Conservation (phyloP, 1,139 yeast species). For the Debaryomyces sp. region DNA sequence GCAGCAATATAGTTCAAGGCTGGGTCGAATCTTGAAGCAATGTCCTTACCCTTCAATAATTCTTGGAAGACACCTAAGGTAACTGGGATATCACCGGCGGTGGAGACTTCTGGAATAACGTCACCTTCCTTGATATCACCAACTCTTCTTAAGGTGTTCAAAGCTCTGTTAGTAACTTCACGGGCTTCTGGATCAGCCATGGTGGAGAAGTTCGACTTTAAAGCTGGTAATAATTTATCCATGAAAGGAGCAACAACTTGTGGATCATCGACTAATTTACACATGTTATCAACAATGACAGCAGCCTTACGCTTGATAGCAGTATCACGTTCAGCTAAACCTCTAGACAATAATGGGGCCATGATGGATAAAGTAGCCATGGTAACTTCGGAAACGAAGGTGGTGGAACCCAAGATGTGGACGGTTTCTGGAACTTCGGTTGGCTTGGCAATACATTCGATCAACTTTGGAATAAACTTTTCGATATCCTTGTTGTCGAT, state of each 20-base stretch:
- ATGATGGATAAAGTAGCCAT: constrained; percentile 98
- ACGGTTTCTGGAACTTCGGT: constrained; percentile 98
- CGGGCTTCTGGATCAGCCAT: constrained; percentile 99
- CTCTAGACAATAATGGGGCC: constrained; percentile 99
- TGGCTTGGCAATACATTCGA: constrained; percentile 96
- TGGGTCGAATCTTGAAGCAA: constrained; percentile 74
- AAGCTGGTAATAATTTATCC: constrained; percentile 92
- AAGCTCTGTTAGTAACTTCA: constrained; percentile 95
- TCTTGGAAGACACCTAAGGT: constrained; percentile 81
- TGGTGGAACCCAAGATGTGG: constrained; percentile 98
- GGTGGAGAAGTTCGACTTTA: constrained; percentile 89
- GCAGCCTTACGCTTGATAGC: constrained; percentile 99
- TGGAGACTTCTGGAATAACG: constrained; percentile 91
- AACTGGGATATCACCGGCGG: constrained; percentile 94
- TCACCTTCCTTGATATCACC: constrained; percentile 95
- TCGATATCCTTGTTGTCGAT: constrained; percentile 99
- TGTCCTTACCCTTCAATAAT: constrained; percentile 69
- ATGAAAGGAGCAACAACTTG: constrained; percentile 99
- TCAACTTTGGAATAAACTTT: constrained; percentile 97
- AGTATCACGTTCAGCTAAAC: constrained; percentile 99
- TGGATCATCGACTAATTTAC: constrained; percentile 99
- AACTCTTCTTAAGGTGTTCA: constrained; percentile 96
- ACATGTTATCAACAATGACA: constrained; percentile 99
- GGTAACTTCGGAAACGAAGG: constrained; percentile 99
- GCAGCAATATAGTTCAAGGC: constrained; percentile 87